Base-by-base conservation (phyloP, 2,329 filamentous ascomycete genomes). In the Trichoderma sp. region DNA sequence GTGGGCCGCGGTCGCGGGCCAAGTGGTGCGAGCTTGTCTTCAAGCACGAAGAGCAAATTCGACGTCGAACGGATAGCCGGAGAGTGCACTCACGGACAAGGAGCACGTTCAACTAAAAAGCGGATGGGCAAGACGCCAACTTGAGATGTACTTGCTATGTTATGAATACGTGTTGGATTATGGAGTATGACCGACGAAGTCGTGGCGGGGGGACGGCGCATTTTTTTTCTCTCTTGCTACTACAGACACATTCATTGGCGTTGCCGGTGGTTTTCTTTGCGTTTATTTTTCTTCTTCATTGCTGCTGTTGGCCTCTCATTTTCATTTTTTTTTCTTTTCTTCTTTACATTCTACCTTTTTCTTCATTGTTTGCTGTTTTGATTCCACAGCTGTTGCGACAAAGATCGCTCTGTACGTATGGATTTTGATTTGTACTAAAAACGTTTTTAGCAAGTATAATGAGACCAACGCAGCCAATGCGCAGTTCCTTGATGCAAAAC, bases 21-120 rank as follows among this genome's bases (percentile, higher is more conserved):
- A 89, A 89, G 81, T 92, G 90, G 90, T 92, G 89, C 77, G 90
- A 92, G 73, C 81, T 91, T 75, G 87, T 92, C 73, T 83, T 92
- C 74, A 90, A 90, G 84, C 82, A 86, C 74, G 89, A 91, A 77
- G 89, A 89, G 77, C 82, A 87, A 71, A 77, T 89, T n/a, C 86
- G 87, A 66, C 85, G 86, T 71, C 84, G 87, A 71, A 83, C 86
- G 36, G 87, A 88, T 73, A 83, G 84, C 70, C 83, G 84, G 57
- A 82, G 87, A 73, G 83, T 85, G 64, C 86, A 89, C 76, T 86
- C 86, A 72, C 83, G 87, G 58, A 87, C 87, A 74, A 90, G 89
- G 84, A 90, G 88, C 79, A 87, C 85, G 82, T 84, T 85, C 76
- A 75, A 84, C 74, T 88, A 79, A 84, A 74, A 21, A 21, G 43